Evolutionary conservation across 2,329 filamentous ascomycete species (phyloP), one percentile per base, ranked within the genome.

Genomic region (Colletotrichum sp.): DNA sequence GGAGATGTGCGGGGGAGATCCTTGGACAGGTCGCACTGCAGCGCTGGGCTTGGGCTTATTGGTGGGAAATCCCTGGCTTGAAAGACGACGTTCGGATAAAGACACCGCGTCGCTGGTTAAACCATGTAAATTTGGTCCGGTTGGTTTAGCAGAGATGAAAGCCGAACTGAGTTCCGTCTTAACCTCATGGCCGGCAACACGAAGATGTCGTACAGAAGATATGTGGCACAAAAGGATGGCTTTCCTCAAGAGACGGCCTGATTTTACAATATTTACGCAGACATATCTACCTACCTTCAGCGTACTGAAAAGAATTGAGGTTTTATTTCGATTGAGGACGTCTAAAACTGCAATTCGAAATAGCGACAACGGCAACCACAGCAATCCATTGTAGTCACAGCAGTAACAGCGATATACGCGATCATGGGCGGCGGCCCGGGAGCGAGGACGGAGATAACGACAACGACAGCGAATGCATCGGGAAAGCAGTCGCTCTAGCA

Each of bases 1-100:
- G 44, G 72, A 44, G 32, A n/a, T 59, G 71, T 74, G 72, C 72
- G 72, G 72, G 72, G 72, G 34, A 74, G 44, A 66, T 21, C 72
- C 72, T 71, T 34, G 59, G 32, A n/a, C 12, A 71, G 6, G 72
- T 71, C 16, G 60, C 52, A 75, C 30, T 70, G 67, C 72, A 75
- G 59, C 26, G 26, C 67, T 71, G n/a, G 67, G 72, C 72, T 13
- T 52, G 30, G 72, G 60, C 34, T 49, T 18, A 75, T 71, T 75
- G 72, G 72, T 75, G 72, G 72, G 60, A 75, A 71, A 75, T 75
- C 59, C 21, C 36, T 64, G 34, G 32, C 49, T 36, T 26, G 24
- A 10, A 57, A n/a, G 34, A 59, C 49, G 49, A 60, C 16, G 34
- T 55, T 71, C 72, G 72, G 72, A 75, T 66, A 75, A 75, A 71